These are phyloP conservation scores for Apophysomyces elegans DNA, from an alignment of 371 early-diverging fungal species.

Conservation along the genomic window DNA sequence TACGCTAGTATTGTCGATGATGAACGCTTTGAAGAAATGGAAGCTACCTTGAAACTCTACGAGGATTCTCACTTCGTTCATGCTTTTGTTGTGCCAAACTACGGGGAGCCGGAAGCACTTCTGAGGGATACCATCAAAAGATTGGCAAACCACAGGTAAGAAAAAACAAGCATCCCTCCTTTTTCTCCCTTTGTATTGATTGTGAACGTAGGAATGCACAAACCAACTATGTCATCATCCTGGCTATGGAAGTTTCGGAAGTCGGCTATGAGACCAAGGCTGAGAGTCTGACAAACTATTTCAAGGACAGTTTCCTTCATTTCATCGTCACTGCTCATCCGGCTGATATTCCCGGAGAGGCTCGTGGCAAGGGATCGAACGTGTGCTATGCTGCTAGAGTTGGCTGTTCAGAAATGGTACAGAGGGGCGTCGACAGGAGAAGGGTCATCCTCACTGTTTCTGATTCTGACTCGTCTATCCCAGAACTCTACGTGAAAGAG, in stretches of 20 bases:
- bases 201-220: constrained; percentile 34
- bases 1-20: constrained; percentile 37
- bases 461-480: constrained; percentile 73
- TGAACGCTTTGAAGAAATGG: constrained; percentile 48
- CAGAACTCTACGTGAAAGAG: constrained; percentile 59
- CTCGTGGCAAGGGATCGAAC: constrained; percentile 72
- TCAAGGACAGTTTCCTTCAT: constrained; percentile 62
- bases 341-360: constrained; percentile 62
- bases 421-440: constrained; percentile 38
- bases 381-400: constrained; percentile 66
- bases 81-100: constrained; percentile 64
- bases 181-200: constrained; percentile 15
- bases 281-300: constrained; percentile 47
- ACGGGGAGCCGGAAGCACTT: constrained; percentile 59
- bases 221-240: constrained; percentile 53
- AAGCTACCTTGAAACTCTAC: constrained; percentile 36
- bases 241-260: constrained; percentile 79
- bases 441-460: constrained; percentile 66
- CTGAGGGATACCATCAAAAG: constrained; percentile 50
- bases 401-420: constrained; percentile 30
- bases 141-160: constrained; percentile 50
- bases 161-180: not conserved
- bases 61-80: constrained; percentile 45
- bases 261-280: constrained; percentile 58
- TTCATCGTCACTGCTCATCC: constrained; percentile 74